Base-by-base conservation (phyloP, 768 basidiomycete species). In the Trametes meyenii region DNA sequence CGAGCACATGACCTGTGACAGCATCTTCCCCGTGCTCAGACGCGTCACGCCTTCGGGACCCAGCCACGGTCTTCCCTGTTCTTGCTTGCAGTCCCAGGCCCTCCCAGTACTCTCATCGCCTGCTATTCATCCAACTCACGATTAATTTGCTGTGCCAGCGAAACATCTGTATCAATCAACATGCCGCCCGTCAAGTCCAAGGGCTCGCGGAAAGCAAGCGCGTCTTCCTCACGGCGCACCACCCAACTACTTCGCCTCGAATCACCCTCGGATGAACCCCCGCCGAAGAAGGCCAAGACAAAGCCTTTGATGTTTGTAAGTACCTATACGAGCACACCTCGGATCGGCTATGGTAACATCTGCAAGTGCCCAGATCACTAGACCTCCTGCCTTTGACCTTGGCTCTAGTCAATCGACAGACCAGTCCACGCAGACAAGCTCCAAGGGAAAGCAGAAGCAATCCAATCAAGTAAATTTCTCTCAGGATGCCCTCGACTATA, bases 371-470 rank as follows among this genome's bases (percentile, higher is more conserved):
- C 46, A 70, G 69, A 23, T 70, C 13, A 16, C 62, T 7, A 54
- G 62, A 44, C 67, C 66, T 2, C 71, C 71, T 11, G 48, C 64
- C 14, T 66, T 69, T 60, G 66, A 66, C 24, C 46, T 70, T 10
- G 55, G 53, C 16, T 33, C 53, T 12, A 65, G 60, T 21, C 63
- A 68, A 51, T 24, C 62, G 4, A n/a, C 36, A 29, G 39, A 13
- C 21, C 48, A 49, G n/a, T 54, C 66, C 13, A 53, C 55, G 14
- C 36, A 43, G 7, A 19, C 46, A 52, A 62, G 65, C 21, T 38
- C 33, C 39, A 71, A 71, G 36, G 69, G 70, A 29, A 73, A 72
- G 50, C 65, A 63, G 45, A 72, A 67, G 44, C 65, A 65, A 48
- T 59, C 13, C 8, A 36, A 14, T n/a, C 24, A 19, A 1, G 3